Conservation (phyloP, 805 yeast species). For the Vanderwaltozyma verrucispora region DNA sequence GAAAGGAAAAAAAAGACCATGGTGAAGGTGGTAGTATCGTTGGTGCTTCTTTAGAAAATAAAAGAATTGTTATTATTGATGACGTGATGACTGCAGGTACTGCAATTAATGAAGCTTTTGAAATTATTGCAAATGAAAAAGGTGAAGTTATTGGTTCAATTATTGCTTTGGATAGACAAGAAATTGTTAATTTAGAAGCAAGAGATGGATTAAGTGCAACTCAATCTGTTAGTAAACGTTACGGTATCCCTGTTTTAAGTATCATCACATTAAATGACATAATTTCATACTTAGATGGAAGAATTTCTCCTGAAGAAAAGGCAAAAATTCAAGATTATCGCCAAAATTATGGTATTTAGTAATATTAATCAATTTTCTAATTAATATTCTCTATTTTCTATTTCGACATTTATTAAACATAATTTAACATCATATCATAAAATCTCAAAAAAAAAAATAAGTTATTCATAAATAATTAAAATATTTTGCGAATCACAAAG, state of each 20-base stretch:
- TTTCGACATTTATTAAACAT: no score
- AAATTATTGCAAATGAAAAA: conserved; percentile 54
- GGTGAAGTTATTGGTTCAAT: conserved; percentile 78
- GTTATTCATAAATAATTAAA: no score
- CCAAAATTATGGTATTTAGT: conserved; percentile 29
- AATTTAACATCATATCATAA: no score
- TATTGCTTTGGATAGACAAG: conserved; percentile 93
- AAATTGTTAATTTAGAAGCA: conserved; percentile 55
- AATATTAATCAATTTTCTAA: no score
- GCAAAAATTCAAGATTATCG: conserved; percentile 49
- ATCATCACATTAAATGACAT: conserved; percentile 74
- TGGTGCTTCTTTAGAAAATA: conserved; percentile 64
- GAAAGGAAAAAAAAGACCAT: conserved; percentile 94
- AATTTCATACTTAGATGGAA: conserved; percentile 46
- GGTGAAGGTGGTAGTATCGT: conserved; percentile 97
- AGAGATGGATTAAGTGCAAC: conserved; percentile 55
- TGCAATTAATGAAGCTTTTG: conserved; percentile 90
- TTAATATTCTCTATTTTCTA: no score
- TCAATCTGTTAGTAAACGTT: conserved; percentile 59
- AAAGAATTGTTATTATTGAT: conserved; percentile 77
- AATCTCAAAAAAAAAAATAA: no score
- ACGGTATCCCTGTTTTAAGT: conserved; percentile 72
- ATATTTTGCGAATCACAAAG: no score
- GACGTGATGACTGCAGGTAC: conserved; percentile 99
- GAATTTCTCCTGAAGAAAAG: conserved; percentile 48